Conservation (phyloP, 225 moss, liverwort and hornwort species). For the Bryoerythrophyllum caledonicum region DNA sequence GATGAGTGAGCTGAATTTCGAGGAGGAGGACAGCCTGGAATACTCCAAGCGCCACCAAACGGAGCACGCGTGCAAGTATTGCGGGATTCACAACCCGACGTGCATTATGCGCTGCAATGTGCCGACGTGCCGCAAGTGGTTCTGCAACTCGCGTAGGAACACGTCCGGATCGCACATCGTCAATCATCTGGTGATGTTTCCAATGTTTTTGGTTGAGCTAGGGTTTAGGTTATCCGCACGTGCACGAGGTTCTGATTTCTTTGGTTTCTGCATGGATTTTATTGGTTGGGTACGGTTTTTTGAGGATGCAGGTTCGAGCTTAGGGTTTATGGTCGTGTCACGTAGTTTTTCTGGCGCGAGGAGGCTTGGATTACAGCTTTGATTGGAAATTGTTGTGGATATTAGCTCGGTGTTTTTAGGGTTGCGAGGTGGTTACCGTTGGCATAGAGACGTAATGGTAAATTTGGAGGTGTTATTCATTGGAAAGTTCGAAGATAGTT, state of each 20-base stretch:
- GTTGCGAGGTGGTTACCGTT: neutral
- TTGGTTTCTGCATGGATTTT: no score
- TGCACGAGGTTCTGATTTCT: no score
- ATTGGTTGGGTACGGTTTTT: no score
- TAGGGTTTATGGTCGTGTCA: no score
- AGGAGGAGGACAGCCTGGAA: slow-evolving; percentile 81
- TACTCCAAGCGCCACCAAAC: slow-evolving; percentile 94
- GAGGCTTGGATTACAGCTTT: no score
- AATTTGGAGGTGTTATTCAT: neutral
- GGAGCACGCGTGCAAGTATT: slow-evolving; percentile 99
- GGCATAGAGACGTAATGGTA: neutral
- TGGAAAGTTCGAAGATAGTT: neutral
- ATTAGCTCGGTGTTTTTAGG: slow-evolving; percentile 9
- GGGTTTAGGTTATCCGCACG: slow-evolving; percentile 32
- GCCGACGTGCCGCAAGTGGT: slow-evolving; percentile 65
- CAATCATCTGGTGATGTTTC: slow-evolving; percentile 78
- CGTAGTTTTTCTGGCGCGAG: no score
- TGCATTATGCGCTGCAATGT: slow-evolving; percentile 67
- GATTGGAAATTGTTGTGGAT: neutral
- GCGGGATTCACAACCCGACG: slow-evolving; percentile 77
- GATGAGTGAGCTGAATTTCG: slow-evolving; percentile 88
- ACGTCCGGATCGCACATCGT: slow-evolving; percentile 98
- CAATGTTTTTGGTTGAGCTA: slow-evolving; percentile 21
- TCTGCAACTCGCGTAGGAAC: slow-evolving; percentile 79
- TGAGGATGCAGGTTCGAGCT: no score